Evolutionary conservation across 2,329 filamentous ascomycete species (phyloP).

Genomic region (Phaeosphaeria sp.): DNA sequence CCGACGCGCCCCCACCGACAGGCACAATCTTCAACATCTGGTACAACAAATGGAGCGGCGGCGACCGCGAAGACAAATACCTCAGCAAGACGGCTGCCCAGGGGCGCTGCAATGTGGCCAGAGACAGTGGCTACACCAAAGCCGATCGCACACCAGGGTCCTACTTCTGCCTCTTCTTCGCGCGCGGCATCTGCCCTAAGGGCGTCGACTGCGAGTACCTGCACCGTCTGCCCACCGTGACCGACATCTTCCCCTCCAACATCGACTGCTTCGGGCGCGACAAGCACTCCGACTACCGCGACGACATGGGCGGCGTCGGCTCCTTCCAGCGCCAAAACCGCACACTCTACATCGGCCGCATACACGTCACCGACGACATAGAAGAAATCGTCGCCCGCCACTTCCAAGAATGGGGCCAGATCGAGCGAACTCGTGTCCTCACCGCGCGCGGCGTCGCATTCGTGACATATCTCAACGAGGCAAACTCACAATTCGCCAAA

Average conservation of each 20-base stretch:
- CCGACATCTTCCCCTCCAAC: conserved; percentile 91
- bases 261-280: conserved; percentile 95
- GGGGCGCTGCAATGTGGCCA: conserved; percentile 84
- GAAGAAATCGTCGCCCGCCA: conserved; percentile 94
- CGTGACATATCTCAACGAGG: conserved; percentile 89
- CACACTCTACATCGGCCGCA: conserved; percentile 90
- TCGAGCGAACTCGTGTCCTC: conserved; percentile 87
- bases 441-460: conserved; percentile 92
- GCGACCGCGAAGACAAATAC: conserved; percentile 92
- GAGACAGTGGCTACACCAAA: conserved; percentile 62
- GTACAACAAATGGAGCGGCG: conserved; percentile 99
- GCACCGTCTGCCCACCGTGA: conserved; percentile 83
- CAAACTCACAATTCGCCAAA: conserved; percentile 57
- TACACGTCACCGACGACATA: conserved; percentile 95
- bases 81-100: conserved; percentile 81
- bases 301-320: conserved; percentile 97
- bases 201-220: conserved; percentile 94
- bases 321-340: conserved; percentile 93
- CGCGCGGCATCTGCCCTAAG: conserved; percentile 80
- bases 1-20: conserved; percentile 87
- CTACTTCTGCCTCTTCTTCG: conserved; percentile 94
- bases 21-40: conserved; percentile 98
- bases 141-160: conserved; percentile 64
- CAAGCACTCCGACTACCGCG: conserved; percentile 90
- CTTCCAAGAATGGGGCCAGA: conserved; percentile 94